Evolutionary conservation across 208 protist genomes (phyloP).

Genomic region (Phytomonas sp.): DNA sequence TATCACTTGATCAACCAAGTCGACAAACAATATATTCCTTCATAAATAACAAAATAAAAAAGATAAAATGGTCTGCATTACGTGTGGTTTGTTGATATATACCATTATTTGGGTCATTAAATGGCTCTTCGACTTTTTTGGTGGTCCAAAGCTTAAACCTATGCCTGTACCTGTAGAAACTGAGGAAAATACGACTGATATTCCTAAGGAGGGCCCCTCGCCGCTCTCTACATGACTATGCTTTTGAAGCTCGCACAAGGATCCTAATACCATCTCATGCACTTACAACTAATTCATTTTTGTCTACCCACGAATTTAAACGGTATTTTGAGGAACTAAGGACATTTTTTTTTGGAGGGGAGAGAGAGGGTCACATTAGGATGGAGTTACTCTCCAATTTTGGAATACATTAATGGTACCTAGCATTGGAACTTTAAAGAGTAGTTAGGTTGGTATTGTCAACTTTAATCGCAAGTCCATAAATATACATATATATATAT

Average conservation of each 20-base stretch:
- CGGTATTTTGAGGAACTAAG: not conserved
- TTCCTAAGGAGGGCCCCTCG: not conserved
- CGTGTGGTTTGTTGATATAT: slow-evolving; percentile 45
- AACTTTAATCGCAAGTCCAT: not conserved
- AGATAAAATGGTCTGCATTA: slow-evolving; percentile 35
- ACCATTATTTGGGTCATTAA: slow-evolving; percentile 19
- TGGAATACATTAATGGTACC: not conserved
- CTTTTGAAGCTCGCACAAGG: not conserved
- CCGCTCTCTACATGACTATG: not conserved
- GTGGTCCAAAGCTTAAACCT: not conserved
- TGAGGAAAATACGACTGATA: not conserved
- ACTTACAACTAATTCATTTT: not conserved
- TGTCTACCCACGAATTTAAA: not conserved
- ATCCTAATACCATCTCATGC: not conserved
- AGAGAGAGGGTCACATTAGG: not conserved
- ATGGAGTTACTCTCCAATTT: not conserved
- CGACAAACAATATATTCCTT: not conserved
- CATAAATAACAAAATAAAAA: slow-evolving; percentile 11
- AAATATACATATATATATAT: slow-evolving; percentile 16
- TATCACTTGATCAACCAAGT: not conserved
- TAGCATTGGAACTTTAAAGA: not conserved
- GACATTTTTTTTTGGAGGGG: not conserved
- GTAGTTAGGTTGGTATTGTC: not conserved
- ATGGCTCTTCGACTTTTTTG: slow-evolving; percentile 25
- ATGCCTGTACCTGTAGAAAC: not conserved